Percentiles rank a stretch among this genome's conserved stretches.
Conservation (phyloP, 176 grass and related monocot genomes). For the Eragrostis nindensis region DNA sequence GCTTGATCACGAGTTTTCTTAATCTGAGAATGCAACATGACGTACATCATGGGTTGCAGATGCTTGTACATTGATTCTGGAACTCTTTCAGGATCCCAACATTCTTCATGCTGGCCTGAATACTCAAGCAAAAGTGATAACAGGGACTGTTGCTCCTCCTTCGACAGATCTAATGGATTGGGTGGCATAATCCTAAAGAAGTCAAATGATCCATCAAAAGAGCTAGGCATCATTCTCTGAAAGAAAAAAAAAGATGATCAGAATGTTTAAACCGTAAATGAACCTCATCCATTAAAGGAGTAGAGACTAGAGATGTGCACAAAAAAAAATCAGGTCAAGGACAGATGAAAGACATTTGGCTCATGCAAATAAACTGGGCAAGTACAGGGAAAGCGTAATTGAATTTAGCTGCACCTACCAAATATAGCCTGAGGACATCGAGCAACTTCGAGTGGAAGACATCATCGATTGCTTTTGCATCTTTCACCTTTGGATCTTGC, state of each 20-base stretch:
- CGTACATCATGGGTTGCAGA: conserved; percentile 67
- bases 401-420: conserved; percentile 60
- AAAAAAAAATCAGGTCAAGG: conserved; percentile 10
- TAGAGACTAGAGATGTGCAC: conserved; percentile 2
- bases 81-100: conserved; percentile 47
- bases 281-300: not conserved
- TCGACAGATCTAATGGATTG: conserved; percentile 67
- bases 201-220: conserved; percentile 91
- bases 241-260: conserved; percentile 38
- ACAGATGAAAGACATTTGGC: conserved; percentile 16
- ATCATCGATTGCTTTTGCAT: conserved; percentile 49
- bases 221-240: conserved; percentile 65
- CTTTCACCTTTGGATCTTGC: conserved; percentile 38
- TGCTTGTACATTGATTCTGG: conserved; percentile 92
- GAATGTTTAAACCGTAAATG: conserved; percentile 29
- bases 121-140: conserved; percentile 78
- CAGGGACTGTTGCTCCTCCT: conserved; percentile 64
- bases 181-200: conserved; percentile 82
- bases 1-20: conserved; percentile 64
- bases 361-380: conserved; percentile 26
- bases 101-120: conserved; percentile 54
- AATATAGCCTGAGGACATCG: conserved; percentile 76
- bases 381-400: conserved; percentile 26
- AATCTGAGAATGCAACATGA: conserved; percentile 68
- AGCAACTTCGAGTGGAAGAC: conserved; percentile 88